Percentiles rank a stretch among this genome's conserved stretches.
These are phyloP conservation scores for Catunica adiposa DNA, from an alignment of 2,329 filamentous ascomycete species.

Conservation along the genomic window DNA sequence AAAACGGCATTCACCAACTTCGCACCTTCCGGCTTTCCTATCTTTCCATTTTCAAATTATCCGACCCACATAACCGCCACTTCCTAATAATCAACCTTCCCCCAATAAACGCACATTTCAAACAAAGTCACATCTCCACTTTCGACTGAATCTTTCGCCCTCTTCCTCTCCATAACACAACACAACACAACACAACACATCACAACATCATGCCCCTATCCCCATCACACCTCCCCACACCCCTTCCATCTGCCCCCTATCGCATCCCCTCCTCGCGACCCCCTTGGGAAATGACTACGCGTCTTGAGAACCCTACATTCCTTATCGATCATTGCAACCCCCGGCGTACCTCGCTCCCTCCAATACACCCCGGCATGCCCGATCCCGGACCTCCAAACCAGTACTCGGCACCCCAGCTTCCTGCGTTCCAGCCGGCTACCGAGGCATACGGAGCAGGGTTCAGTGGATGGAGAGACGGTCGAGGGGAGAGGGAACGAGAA, in stretches of 20 bases:
- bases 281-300: slow-evolving; percentile 12
- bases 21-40: too few species aligned
- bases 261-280: slow-evolving; percentile 5
- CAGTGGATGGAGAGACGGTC: too few species aligned
- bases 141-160: not conserved
- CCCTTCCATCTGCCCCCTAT: slow-evolving; percentile 3
- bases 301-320: slow-evolving; percentile 4
- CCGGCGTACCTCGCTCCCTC: not conserved
- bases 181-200: not conserved
- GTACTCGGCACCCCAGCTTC: not conserved
- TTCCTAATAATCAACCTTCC: too few species aligned
- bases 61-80: too few species aligned
- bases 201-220: not conserved
- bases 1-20: too few species aligned
- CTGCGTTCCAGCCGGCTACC: not conserved
- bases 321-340: slow-evolving; percentile 11
- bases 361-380: not conserved
- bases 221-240: slow-evolving; percentile 1
- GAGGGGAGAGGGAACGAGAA: too few species aligned
- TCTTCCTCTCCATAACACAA: not conserved
- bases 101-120: too few species aligned
- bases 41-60: too few species aligned
- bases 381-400: not conserved
- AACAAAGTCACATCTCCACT: too few species aligned
- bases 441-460: too few species aligned